Base-by-base conservation (phyloP, 192 early-diverging fungal species). In the Dissophora ornata region DNA sequence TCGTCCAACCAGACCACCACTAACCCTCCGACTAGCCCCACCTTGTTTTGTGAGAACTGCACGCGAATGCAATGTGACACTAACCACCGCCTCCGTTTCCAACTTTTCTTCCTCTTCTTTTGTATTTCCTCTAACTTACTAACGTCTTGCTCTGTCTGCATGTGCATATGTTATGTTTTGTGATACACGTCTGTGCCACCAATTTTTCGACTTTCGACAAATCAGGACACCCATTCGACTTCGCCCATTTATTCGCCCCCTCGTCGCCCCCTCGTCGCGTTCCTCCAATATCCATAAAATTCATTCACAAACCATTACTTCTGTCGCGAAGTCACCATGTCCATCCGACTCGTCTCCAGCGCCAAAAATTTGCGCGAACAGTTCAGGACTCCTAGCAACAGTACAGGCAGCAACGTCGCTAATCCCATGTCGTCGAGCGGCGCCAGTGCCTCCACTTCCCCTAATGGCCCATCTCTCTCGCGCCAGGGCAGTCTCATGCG, bases 341-440 rank as follows among this genome's bases (percentile, higher is more conserved):
- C 73, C 12, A 9, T 77, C 30, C 64, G 63, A 57, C 58, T 60
- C n/a, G 57, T 66, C 30, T 60, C 62, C 9, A 75, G 71, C 47
- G 71, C 71, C 26, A 58, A 61, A 32, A 77, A 62, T 50, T 28
- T 77, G 50, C 64, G 64, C 26, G 64, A 67, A 21, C 60, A 67
- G 9, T 67, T 67, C 59, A 77, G 51, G 46, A 21, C 49, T 28
- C 12, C 22, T 15, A 41, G 29, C 22, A 55, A 25, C 30, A 53
- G 57, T 26, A 6, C 15, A 19, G 41, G 40, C 16, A 55, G 30
- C 30, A 53, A 34, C 30, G 21, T 11, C 47, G n/a, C n/a, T n/a
- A 46, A 25, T 26, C 28, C 8, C 9, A 26, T 45, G 32, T 1
- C 63, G 0, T 75, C 71, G n/a, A 77, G 57, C 25, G 38, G 33